Base-by-base conservation (phyloP, 352 stramenopile genomes). In the Phytophthora colocasiae region DNA sequence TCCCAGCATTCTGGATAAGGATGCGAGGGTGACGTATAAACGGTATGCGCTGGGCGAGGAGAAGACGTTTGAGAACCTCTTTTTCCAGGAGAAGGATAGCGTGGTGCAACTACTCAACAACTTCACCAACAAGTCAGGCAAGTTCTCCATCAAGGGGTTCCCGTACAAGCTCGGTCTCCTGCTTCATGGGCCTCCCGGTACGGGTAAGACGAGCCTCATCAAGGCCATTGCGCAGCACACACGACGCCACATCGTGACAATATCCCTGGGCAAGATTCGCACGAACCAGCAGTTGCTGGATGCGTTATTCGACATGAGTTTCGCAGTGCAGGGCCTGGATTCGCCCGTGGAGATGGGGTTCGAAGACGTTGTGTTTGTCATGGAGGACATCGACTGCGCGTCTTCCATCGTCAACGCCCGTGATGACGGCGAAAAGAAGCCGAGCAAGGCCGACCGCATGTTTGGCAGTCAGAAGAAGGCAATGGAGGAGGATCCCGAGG, bases 191-290 rank as follows among this genome's bases (percentile, higher is more conserved):
- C 87, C 87, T 15, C 92, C 91, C 9, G 91, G 92, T 17, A 97
- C 88, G 7, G 85, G 91, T 36, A 98, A 98, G 75, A 98, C 93
- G 2, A 94, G 76, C 58, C 67, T 98, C 14, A 97, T 96, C 83
- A 94, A 96, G 66, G 87, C 89, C 9, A 68, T 98, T 15, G 89
- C 92, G 19, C 82, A 95, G 52, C 47, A 92, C 68, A 88, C 90
- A n/a, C n/a, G n/a, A n/a, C 83, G 87, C 26, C 84, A 96, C 56
- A 86, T 97, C 11, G 81, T 96, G n/a, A n/a, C n/a, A n/a, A n/a
- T n/a, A n/a, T n/a, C n/a, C n/a, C n/a, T n/a, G n/a, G n/a, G n/a
- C n/a, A n/a, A n/a, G n/a, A n/a, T n/a, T n/a, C n/a, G n/a, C n/a
- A n/a, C n/a, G n/a, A n/a, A n/a, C n/a, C 80, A 94, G 67, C 80